Evolutionary conservation across 192 early-diverging fungal genomes (phyloP).

Genomic region (Kickxella alabastrina): DNA sequence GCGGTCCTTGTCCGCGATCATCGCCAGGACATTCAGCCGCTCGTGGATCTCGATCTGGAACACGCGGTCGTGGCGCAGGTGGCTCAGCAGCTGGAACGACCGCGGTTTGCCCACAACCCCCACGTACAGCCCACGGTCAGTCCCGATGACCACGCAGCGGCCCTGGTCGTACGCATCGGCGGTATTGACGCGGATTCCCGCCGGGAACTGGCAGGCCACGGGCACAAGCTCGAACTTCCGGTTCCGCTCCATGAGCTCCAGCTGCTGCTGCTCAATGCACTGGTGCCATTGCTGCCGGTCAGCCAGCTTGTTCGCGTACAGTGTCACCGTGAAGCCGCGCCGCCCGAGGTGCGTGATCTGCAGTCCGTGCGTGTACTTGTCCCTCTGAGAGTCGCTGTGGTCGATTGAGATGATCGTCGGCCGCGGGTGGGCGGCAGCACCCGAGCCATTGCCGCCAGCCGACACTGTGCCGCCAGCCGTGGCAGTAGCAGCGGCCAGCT

Average conservation of each 20-base stretch:
- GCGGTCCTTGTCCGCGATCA: slow-evolving; percentile 72
- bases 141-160: slow-evolving; percentile 70
- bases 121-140: slow-evolving; percentile 81
- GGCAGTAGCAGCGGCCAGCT: neutral
- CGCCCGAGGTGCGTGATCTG: slow-evolving; percentile 72
- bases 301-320: slow-evolving; percentile 72
- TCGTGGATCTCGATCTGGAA: slow-evolving; percentile 84
- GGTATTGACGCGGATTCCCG: slow-evolving; percentile 45
- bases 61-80: slow-evolving; percentile 70
- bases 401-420: slow-evolving; percentile 40
- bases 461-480: slow-evolving; percentile 2
- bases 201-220: slow-evolving; percentile 45
- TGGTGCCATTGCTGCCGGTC: slow-evolving; percentile 81
- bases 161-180: slow-evolving; percentile 58
- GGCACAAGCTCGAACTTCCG: slow-evolving; percentile 53
- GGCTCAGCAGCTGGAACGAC: slow-evolving; percentile 52
- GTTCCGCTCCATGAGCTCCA: slow-evolving; percentile 46
- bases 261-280: slow-evolving; percentile 59
- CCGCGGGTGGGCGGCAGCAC: neutral
- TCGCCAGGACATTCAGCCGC: slow-evolving; percentile 72
- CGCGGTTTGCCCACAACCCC: slow-evolving; percentile 58
- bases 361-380: slow-evolving; percentile 68
- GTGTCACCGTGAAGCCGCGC: slow-evolving; percentile 61
- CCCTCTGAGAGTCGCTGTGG: slow-evolving; percentile 37
- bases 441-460: slow-evolving; percentile 3